phyloP scores from a whole-genome alignment of 257 asterid genomes.

The Thymus quinquecostatus region DNA sequence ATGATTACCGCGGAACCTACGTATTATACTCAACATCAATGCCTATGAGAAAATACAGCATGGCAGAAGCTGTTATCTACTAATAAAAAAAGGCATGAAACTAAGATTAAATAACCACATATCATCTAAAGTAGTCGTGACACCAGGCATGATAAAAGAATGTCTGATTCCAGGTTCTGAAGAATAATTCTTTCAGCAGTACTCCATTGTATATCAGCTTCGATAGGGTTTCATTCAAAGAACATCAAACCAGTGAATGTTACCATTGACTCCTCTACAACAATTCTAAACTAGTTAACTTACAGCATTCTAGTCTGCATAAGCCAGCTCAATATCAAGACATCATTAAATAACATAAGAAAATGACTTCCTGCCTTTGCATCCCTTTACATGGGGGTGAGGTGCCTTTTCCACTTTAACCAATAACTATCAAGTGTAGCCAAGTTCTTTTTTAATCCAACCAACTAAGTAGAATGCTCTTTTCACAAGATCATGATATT shows the following conservation, averaged over 20 bases:
- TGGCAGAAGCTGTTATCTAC: not conserved
- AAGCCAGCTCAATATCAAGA: not conserved
- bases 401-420: not conserved
- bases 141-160: slow-evolving; percentile 13
- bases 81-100: not conserved
- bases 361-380: not conserved
- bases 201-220: not conserved
- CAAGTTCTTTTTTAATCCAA: not conserved
- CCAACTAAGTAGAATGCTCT: slow-evolving; percentile 15
- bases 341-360: not conserved
- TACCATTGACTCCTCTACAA: not conserved
- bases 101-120: not conserved
- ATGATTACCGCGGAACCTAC: slow-evolving; percentile 8
- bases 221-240: not conserved
- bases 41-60: slow-evolving; percentile 10
- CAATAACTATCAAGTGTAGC: slow-evolving; percentile 1
- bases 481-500: not conserved
- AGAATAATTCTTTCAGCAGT: slow-evolving; percentile 3
- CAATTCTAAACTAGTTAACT: slow-evolving; percentile 2
- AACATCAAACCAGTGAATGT: not conserved
- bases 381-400: not conserved
- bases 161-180: not conserved
- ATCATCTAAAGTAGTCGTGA: not conserved
- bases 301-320: not conserved
- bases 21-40: not conserved